A percentile compares a stretch with the other conserved stretches of the same genome.
phyloP scores from a whole-genome alignment of 1,139 yeast genomes.

The Saccharomyces uvarum region DNA sequence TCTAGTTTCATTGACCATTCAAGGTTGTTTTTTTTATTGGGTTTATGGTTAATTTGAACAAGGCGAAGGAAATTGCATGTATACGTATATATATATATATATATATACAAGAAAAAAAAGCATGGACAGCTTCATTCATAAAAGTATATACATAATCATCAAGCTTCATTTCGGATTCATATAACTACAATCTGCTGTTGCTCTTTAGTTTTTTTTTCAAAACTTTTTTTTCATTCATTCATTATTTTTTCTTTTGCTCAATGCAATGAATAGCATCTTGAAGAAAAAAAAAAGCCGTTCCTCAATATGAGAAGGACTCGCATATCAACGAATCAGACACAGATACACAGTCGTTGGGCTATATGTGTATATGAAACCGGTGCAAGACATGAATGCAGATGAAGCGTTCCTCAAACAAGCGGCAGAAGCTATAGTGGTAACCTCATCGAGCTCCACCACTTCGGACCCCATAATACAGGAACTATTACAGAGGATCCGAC shows the following conservation, averaged over 20 bases:
- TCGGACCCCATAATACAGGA: slow-evolving; percentile 29
- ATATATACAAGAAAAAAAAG: neutral
- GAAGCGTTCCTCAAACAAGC: slow-evolving; percentile 26
- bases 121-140: neutral
- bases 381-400: slow-evolving; percentile 22
- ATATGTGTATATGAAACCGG: neutral
- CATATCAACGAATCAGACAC: neutral
- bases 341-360: neutral
- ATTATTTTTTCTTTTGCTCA: neutral
- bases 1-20: neutral
- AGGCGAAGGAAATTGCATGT: neutral
- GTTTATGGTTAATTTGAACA: neutral
- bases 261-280: neutral
- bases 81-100: neutral
- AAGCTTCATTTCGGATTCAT: neutral
- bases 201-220: neutral
- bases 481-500: slow-evolving; percentile 23
- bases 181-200: neutral
- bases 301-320: neutral
- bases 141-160: neutral
- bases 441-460: slow-evolving; percentile 19
- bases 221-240: neutral
- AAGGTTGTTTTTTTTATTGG: neutral
- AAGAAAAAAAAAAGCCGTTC: neutral
- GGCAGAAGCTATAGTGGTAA: slow-evolving; percentile 29